phyloP scores from a whole-genome alignment of 495 filamentous ascomycete species.

The Acidiella bohemica region DNA sequence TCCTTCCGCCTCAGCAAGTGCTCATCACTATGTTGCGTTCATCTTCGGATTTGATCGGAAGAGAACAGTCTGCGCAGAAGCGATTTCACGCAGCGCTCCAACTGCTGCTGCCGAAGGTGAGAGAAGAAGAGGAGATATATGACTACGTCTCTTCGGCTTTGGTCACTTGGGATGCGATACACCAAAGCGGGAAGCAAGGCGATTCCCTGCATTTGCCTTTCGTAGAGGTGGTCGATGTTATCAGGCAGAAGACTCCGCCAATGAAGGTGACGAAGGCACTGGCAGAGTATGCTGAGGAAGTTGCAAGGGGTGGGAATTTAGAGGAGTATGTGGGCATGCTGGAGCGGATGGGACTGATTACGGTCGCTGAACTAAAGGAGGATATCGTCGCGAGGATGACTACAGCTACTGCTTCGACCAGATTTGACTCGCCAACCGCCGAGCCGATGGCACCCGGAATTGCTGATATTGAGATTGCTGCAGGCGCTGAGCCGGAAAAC shows the following conservation, averaged over 20 bases:
- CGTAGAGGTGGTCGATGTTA: background rate
- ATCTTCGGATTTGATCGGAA: too few species aligned
- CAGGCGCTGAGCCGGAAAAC: background rate
- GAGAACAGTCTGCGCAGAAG: too few species aligned
- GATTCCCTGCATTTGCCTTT: background rate
- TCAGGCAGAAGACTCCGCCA: background rate
- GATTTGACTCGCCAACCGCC: background rate
- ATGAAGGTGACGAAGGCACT: background rate
- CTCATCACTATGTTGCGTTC: too few species aligned
- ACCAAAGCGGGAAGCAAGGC: background rate
- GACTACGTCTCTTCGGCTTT: constrained; percentile 9
- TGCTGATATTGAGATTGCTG: background rate
- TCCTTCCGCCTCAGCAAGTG: background rate
- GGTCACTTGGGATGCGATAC: constrained; percentile 1
- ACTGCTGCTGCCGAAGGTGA: too few species aligned
- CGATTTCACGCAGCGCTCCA: too few species aligned
- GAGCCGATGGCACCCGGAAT: too few species aligned
- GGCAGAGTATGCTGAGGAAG: background rate
- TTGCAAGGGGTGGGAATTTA: background rate
- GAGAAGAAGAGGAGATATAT: too few species aligned
- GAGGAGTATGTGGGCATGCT: background rate
- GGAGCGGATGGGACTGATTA: background rate
- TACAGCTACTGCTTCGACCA: background rate
- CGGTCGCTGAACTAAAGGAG: background rate
- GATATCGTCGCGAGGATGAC: background rate